Evolutionary conservation across 1,284 basidiomycete species (phyloP).

Genomic region (Rhodotorula sp.): DNA sequence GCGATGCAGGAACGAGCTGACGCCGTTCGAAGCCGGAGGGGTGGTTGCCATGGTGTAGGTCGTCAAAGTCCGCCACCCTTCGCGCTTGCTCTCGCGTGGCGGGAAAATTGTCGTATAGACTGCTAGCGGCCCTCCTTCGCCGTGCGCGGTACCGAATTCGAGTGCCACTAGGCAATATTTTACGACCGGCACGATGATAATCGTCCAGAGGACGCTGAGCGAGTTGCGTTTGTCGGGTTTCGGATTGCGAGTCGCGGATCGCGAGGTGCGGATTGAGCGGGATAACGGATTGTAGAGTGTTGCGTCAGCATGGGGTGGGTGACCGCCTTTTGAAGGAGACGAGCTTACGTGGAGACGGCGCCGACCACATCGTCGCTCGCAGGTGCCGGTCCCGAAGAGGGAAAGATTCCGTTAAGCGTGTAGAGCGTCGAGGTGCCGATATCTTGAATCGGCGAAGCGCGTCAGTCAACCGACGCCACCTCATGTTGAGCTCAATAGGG

Average conservation of each 20-base stretch:
- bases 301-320: background rate
- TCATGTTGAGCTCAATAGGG: background rate
- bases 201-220: constrained; percentile 59
- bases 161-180: constrained; percentile 66
- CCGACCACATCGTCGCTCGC: constrained; percentile 60
- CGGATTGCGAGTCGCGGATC: too few species aligned
- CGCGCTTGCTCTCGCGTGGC: constrained; percentile 48
- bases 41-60: constrained; percentile 46
- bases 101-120: constrained; percentile 64
- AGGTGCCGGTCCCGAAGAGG: constrained; percentile 54
- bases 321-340: background rate
- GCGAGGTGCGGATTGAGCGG: too few species aligned
- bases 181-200: constrained; percentile 62
- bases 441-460: background rate
- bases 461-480: background rate
- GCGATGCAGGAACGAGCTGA: constrained; percentile 4
- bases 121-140: constrained; percentile 58
- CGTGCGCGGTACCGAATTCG: constrained; percentile 54
- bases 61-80: constrained; percentile 50
- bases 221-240: too few species aligned
- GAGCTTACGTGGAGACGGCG: constrained; percentile 11
- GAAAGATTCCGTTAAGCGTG: constrained; percentile 65
- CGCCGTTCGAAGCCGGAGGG: constrained; percentile 4
- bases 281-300: too few species aligned
- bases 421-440: constrained; percentile 61